Base-by-base conservation (phyloP, 2,329 filamentous ascomycete genomes). In the Elsinoe batatas region DNA sequence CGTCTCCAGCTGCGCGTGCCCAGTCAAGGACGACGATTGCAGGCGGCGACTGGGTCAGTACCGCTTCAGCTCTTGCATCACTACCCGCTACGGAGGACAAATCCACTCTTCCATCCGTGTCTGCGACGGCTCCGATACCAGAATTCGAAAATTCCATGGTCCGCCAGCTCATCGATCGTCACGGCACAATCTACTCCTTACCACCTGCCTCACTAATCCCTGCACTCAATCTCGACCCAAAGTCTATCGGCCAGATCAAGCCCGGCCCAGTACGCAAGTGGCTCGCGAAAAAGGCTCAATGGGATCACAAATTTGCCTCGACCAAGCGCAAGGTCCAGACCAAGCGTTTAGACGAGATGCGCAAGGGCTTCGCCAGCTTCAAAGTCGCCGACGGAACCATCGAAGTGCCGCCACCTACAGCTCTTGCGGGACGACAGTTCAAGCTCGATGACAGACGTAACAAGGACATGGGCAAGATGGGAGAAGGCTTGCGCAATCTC, bases 91-190 rank as follows among this genome's bases (percentile, higher is more conserved):
- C 53, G 13, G 46, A 54, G n/a, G 36, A 50, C 11, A 37, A 61
- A 17, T 65, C 64, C 15, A 70, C 77, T n/a, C 79, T 96, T 6
- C 91, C 91, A n/a, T 88, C 81, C 66, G 53, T 55, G 15, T 3
- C 53, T 11, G 90, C 91, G 2, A 91, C 91, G 1, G 90, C 95
- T 63, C 80, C 88, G 3, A 72, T 96, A 0, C 91, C 90, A 0
- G 72, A 78, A 0, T 97, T 96, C 69, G 78, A 81, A 53, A 77
- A 85, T 58, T 84, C 94, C 68, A 96, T 97, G 91, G 91, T 98
- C 59, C 85, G 93, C 7, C 90, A 98, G 68, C 78, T 86, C 26
- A 84, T 97, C 17, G 87, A 88, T 58, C 78, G 86, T 1, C 82
- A 91, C 65, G 93, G 93, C 4, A 76, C 79, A 11, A 83, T 91